A percentile compares a stretch with the other conserved stretches of the same genome.
Evolutionary conservation across 2,329 filamentous ascomycete species (phyloP).

Genomic region (Fusarium setosum): DNA sequence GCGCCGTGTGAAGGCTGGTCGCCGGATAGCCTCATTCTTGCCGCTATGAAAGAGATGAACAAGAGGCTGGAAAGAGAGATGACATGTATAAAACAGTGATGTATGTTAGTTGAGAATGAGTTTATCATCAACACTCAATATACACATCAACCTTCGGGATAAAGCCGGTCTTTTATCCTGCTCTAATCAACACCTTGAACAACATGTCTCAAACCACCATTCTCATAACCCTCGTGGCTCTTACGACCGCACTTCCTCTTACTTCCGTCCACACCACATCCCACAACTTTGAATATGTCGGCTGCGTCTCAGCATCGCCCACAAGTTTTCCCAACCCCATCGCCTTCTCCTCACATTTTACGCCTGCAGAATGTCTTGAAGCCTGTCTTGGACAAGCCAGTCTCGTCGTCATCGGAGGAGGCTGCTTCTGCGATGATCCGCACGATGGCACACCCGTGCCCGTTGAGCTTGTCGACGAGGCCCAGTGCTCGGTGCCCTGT

Average conservation of each 20-base stretch:
- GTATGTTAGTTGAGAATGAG: neutral
- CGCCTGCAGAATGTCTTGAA: slow-evolving; percentile 15
- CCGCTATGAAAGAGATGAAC: neutral
- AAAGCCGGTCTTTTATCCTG: neutral
- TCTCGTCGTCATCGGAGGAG: slow-evolving; percentile 38
- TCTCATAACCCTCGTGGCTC: slow-evolving; percentile 38
- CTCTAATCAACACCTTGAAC: neutral
- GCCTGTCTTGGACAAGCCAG: slow-evolving; percentile 21
- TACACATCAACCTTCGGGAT: neutral
- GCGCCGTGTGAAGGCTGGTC: neutral
- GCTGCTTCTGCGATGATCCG: slow-evolving; percentile 39
- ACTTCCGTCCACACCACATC: slow-evolving; percentile 19
- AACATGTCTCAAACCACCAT: slow-evolving; percentile 23
- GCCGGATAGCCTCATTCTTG: neutral
- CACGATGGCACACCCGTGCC: neutral
- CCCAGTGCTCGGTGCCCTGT: slow-evolving; percentile 36
- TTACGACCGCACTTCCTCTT: slow-evolving; percentile 29
- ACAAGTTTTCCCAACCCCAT: slow-evolving; percentile 28
- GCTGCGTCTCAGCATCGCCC: slow-evolving; percentile 41
- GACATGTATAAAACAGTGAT: neutral
- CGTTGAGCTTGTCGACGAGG: slow-evolving; percentile 29
- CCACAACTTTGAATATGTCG: slow-evolving; percentile 41
- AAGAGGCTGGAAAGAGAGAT: neutral
- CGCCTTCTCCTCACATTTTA: slow-evolving; percentile 27
- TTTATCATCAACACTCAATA: neutral